Base-by-base conservation (phyloP, 345 rosid genomes). In the Brassica incana region DNA sequence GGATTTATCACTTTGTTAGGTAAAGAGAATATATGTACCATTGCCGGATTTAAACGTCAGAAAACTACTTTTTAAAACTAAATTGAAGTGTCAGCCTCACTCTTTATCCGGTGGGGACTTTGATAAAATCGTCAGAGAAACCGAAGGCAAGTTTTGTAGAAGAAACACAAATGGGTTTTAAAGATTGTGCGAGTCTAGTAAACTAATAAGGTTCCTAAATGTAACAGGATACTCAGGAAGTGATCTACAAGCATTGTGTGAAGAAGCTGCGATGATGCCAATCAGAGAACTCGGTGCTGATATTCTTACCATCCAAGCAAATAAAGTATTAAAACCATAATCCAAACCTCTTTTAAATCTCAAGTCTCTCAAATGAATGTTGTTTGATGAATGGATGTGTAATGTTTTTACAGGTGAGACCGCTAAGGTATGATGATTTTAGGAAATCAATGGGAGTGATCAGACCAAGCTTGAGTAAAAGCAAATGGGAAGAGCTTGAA, bases 211-310 rank as follows among this genome's bases (percentile, higher is more conserved):
- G 3, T 54, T 54, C 2, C 9, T 35, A 23, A 33, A 33, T 52
- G 78, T 56, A 8, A 60, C 78, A 95, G 99, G 97, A 58, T 95
- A 92, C 88, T 92, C 99, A 80, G 99, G 99, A 79, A 95, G 99
- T 43, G 99, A 95, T 86, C 86, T 95, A 40, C 97, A 92, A 90
- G 99, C 99, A 69, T 71, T 95, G 82, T 95, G 99, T 79, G 99
- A 95, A 86, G 99, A 95, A 89, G 99, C 99, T 68, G 99, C 99
- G 60, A 92, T 95, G 99, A 92, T 95, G 97, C 99, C 99, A 48
- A 92, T 95, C 74, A 81, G 99, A 85, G 99, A 95, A 86, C 93
- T 95, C n/a, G 99, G 99, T 67, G 70, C 93, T 16, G 77, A 88
- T 80, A 87, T 95, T 78, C 95, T 95, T 23, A 92, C 89, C 4